Conservation (phyloP, 805 yeast genomes). For the Lipomyces kockii region DNA sequence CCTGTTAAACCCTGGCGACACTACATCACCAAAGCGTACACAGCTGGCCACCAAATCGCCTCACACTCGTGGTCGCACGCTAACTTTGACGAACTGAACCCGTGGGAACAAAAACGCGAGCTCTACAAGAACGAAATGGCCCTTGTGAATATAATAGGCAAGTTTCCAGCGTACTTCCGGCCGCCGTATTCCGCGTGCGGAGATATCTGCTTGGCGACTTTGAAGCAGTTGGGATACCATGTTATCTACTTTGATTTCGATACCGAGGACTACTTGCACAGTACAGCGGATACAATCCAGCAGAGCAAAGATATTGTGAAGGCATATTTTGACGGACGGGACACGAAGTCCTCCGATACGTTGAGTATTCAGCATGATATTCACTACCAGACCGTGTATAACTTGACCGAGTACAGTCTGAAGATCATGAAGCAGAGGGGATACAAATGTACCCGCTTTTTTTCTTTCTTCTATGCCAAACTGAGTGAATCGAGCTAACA, state of each 20-base stretch:
- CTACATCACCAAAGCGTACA: constrained; percentile 15
- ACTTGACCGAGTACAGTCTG: constrained; percentile 23
- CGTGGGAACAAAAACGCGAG: constrained; percentile 17
- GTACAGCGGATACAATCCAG: constrained; percentile 12
- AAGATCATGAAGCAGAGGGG: neutral
- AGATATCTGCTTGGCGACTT: constrained; percentile 15
- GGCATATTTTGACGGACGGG: constrained; percentile 4
- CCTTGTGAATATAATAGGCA: constrained; percentile 23
- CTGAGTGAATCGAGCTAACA: neutral
- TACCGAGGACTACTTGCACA: constrained; percentile 28
- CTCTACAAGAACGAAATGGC: constrained; percentile 31
- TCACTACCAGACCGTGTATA: constrained; percentile 30
- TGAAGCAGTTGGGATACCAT: constrained; percentile 28
- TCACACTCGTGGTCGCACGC: constrained; percentile 35
- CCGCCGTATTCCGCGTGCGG: constrained; percentile 29
- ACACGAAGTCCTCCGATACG: constrained; percentile 9
- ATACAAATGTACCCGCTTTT: neutral
- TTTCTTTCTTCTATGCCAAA: constrained; percentile 1
- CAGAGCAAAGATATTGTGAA: constrained; percentile 22
- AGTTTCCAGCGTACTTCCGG: constrained; percentile 28
- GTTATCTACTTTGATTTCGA: constrained; percentile 29
- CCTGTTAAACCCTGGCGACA: constrained; percentile 12
- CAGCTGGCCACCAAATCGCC: constrained; percentile 29
- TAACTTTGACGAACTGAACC: constrained; percentile 7
- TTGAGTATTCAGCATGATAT: constrained; percentile 26